Percentiles rank a stretch among this genome's conserved stretches.
Evolutionary conservation across 1,284 basidiomycete species (phyloP).

Genomic region (Puccinia polysora): DNA sequence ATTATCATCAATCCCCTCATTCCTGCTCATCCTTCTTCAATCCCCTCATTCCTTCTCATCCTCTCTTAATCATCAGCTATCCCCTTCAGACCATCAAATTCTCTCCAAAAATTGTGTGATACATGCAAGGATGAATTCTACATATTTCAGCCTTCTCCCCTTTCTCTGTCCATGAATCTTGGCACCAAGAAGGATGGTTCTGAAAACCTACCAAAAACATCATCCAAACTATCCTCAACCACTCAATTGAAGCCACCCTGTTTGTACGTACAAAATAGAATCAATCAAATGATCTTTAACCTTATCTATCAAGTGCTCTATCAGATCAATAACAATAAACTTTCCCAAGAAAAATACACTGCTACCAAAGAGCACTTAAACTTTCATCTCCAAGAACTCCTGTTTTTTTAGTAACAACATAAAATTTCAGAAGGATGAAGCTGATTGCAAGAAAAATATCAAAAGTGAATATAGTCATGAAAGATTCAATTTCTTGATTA

Average conservation of each 20-base stretch:
- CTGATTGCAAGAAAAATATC: constrained; percentile 58
- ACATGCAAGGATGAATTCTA: too few relatives aligned
- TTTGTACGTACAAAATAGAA: constrained; percentile 70
- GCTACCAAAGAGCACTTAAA: constrained; percentile 47
- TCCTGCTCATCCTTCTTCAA: too few relatives aligned
- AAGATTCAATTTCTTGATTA: constrained; percentile 51
- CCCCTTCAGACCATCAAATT: too few relatives aligned
- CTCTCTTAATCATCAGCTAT: too few relatives aligned
- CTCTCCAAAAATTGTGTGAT: too few relatives aligned
- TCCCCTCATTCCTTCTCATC: too few relatives aligned
- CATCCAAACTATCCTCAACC: constrained; percentile 70
- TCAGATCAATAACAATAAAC: constrained; percentile 58
- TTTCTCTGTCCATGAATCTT: too few relatives aligned
- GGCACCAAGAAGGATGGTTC: constrained; percentile 57
- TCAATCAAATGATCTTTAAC: constrained; percentile 84
- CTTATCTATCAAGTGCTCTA: constrained; percentile 72
- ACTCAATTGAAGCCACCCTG: constrained; percentile 67
- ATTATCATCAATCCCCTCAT: too few relatives aligned
- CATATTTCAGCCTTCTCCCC: too few relatives aligned
- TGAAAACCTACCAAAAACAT: constrained; percentile 67
- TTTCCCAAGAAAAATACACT: constrained; percentile 43
- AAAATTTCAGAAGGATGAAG: constrained; percentile 58
- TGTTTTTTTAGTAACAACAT: constrained; percentile 59
- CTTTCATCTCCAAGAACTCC: constrained; percentile 51
- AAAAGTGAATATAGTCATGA: constrained; percentile 54